Base-by-base conservation (phyloP, 805 yeast species). In the Yarrowia deformans region DNA sequence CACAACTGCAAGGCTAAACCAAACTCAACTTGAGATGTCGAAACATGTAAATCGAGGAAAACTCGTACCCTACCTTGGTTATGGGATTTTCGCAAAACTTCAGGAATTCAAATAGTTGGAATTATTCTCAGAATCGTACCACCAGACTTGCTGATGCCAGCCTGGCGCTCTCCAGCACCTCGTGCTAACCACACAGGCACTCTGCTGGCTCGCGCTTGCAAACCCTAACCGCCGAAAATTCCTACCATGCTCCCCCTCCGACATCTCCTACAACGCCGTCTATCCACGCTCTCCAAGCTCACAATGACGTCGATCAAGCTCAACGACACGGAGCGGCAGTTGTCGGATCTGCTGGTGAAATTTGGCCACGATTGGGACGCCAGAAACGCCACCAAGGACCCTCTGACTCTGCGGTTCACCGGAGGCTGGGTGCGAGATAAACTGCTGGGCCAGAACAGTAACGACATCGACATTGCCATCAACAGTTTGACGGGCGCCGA, bases 371-470 rank as follows among this genome's bases (percentile, higher is more conserved):
- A 74, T 58, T 74, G 73, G 67, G 70, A 73, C 71, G 16, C 56
- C 9, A 56, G 70, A 35, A 54, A 76, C 69, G 32, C 72, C 48
- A 34, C 73, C 69, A 19, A 58, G 8, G 70, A 71, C 39, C 67
- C 70, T n/a, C 76, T 89, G 42, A 45, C 52, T 18, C 81, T 90
- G 14, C 78, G 99, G 70, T 90, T 95, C 72, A 93, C 98, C 0
- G 99, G 99, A 43, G 99, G 99, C 0, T 94, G 99, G 99, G 99
- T 95, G 2, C 84, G 99, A 73, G 99, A 95, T 78, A 95, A 95
- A 79, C 81, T 95, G 37, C 81, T 95, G 39, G 97, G 97, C 0
- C 83, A 84, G 58, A 87, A 86, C 29, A 88, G 94, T 50, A 88
- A 94, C 75, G 99, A 95, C 77, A 82, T 95, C 39, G 99, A 95